Conservation (phyloP, 108 stramenopile genomes). For the Epithemia pelagica region DNA sequence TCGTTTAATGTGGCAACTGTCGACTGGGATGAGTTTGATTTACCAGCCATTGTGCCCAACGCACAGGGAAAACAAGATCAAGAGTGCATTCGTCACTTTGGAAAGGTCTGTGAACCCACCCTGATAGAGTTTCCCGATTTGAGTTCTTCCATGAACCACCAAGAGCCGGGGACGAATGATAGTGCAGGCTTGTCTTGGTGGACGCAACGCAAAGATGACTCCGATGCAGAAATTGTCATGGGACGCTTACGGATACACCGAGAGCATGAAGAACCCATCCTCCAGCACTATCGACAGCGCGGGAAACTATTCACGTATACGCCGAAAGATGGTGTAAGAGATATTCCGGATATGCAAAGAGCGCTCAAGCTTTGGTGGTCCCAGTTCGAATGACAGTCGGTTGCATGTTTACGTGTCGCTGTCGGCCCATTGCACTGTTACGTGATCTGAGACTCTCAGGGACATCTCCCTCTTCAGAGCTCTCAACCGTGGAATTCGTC, state of each 20-base stretch:
- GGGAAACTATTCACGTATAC: neutral
- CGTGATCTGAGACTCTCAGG: no score
- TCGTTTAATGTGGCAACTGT: slow-evolving; percentile 62
- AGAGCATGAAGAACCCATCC: slow-evolving; percentile 50
- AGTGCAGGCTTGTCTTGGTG: slow-evolving; percentile 24
- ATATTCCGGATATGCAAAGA: neutral
- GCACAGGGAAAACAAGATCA: neutral
- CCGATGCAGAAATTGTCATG: slow-evolving; percentile 29
- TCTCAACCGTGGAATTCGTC: no score
- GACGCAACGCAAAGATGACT: slow-evolving; percentile 62
- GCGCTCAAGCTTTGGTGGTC: neutral
- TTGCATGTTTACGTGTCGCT: no score
- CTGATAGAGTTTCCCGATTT: neutral
- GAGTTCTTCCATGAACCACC: neutral
- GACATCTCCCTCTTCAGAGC: no score
- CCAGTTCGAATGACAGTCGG: no score
- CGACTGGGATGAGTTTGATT: slow-evolving; percentile 37
- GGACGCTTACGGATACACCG: slow-evolving; percentile 49
- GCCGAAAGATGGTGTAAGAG: neutral
- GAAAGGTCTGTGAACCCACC: neutral
- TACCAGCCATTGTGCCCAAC: slow-evolving; percentile 61
- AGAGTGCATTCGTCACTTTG: neutral
- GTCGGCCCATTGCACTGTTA: no score
- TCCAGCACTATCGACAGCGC: slow-evolving; percentile 38
- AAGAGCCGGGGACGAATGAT: neutral